Evolutionary conservation across 495 filamentous ascomycete genomes (phyloP), one percentile per base, ranked within the genome.

Genomic region (Niebla homalea): DNA sequence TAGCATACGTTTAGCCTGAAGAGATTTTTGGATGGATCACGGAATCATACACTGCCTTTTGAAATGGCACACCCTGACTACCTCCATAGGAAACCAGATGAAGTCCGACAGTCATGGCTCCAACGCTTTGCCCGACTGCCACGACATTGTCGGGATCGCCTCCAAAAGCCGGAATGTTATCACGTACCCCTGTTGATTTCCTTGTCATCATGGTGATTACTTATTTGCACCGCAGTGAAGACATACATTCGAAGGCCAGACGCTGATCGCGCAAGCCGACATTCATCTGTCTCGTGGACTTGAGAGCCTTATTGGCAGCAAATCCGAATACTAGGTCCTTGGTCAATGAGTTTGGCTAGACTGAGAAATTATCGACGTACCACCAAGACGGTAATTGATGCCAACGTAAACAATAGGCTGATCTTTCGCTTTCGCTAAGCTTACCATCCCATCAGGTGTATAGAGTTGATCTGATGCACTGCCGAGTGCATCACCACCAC

Each of bases 311-410:
- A 25, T 56, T 58, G 14, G 59, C 54, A 21, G 61, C 61, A 51
- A 54, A 64, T n/a, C 61, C 61, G 25, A 61, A 61, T 8, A 61
- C 47, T 52, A 12, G 16, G 16, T 18, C 1, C 10, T 0, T 32
- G 0, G 12, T 52, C 16, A 52, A 25, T 29, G 18, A 5, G 6
- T n/a, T 14, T 3, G 8, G 8, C 21, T 2, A 6, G 25, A 18
- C 3, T 2, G 2, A 60, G 55, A 1, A 58, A 45, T 49, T 63
- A 61, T 7, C 54, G 56, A 25, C 65, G 58, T 49, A 67, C 52
- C 43, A 23, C 69, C 68, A 2, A 72, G 54, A 18, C 69, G 64
- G 56, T 71, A 73, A 36, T 70, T 70, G 49, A 73, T 65, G 2
- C 48, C 62, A 15, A 73, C 69, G 36, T 62, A 65, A 18, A 71